A percentile compares a stretch with the other conserved stretches of the same genome.
phyloP scores from a whole-genome alignment of 1,284 basidiomycete species.

The Fistulina hepatica region DNA sequence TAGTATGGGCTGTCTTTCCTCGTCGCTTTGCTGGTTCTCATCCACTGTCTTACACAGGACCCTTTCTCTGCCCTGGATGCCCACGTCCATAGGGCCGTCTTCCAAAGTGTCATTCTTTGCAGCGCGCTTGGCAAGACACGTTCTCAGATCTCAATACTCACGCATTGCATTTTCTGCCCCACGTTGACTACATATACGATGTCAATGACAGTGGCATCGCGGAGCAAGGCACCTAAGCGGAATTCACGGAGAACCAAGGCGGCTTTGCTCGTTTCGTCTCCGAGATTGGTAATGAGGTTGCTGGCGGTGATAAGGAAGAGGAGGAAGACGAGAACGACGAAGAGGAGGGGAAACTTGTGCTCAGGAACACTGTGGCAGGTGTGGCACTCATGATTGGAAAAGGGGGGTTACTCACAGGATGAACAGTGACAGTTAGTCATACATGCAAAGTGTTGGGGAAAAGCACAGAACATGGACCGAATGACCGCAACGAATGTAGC shows the following conservation, averaged over 20 bases:
- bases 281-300: conserved; percentile 40
- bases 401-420: no score
- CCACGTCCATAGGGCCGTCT: conserved; percentile 80
- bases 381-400: not conserved
- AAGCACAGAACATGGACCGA: no score
- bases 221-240: conserved; percentile 67
- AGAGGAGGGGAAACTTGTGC: no score
- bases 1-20: no score
- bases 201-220: conserved; percentile 62
- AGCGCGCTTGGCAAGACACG: conserved; percentile 58
- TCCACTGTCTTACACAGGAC: conserved; percentile 40
- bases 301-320: conserved; percentile 21
- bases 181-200: conserved; percentile 67
- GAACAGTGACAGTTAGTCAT: no score
- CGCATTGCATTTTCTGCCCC: conserved; percentile 70
- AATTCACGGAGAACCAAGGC: conserved; percentile 53
- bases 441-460: no score
- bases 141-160: conserved; percentile 78
- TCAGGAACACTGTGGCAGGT: no score
- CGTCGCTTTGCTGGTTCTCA: no score
- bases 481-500: no score
- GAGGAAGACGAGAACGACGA: conserved; percentile 16
- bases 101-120: conserved; percentile 73
- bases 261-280: conserved; percentile 65
- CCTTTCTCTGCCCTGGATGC: conserved; percentile 74